Evolutionary conservation across 345 rosid species (phyloP), one percentile per base, ranked within the genome.

Genomic region (Populus davidiana): DNA sequence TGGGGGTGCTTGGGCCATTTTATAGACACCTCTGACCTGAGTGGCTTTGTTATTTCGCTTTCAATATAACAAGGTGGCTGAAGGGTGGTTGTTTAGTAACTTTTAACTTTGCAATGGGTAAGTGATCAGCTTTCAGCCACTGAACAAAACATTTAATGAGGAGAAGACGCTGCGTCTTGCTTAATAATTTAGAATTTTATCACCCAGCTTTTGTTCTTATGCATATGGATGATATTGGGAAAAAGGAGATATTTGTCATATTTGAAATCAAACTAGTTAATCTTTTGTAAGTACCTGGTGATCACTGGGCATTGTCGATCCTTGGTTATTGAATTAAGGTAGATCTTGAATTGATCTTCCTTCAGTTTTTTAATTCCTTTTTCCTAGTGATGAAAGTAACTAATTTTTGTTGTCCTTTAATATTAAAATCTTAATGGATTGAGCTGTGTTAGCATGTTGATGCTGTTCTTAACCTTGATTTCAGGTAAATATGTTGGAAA

Each of bases 401-500:
- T 52, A 6, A 52, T 0, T 1, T 0, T 14, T 20, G 6, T 20
- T 8, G 0, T 52, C 8, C n/a, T 7, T 18, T 20, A 7, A 18
- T 47, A 2, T 14, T 12, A 16, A 47, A 14, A 13, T 14, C 4
- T 0, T 14, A 9, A 7, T 20, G 21, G 4, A 18, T 52, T 6
- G 21, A 52, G n/a, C 59, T 52, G 59, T 52, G 21, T 52, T 20
- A 52, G 59, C 7, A 20, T 52, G 23, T 20, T 52, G 5, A 52
- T 75, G 33, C 31, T 21, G 56, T 39, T 3, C 16, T 72, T 70
- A 56, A 66, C 62, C 43, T 75, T 67, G 68, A 62, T 70, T 76
- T 78, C 88, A 96, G 99, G 99, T 59, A 96, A 96, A 80, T 96
- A 96, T 81, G 99, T 96, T 17, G 99, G 99, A 68, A 96, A 96